Base-by-base conservation (phyloP, 768 basidiomycete species). In the Porpolomopsis calyptriformis region DNA sequence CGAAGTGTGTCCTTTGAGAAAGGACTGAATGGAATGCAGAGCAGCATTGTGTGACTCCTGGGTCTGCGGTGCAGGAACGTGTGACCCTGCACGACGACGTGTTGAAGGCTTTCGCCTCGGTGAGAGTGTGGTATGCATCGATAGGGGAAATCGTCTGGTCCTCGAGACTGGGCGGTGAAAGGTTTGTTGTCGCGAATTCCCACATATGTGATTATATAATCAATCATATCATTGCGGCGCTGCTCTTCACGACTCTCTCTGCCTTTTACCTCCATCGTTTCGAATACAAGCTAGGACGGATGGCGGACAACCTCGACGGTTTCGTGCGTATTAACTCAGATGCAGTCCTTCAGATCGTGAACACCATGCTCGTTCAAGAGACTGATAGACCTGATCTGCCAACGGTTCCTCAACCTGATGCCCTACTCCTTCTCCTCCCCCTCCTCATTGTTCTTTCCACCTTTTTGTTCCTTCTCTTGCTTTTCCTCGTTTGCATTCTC, bases 381-480 rank as follows among this genome's bases (percentile, higher is more conserved):
- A 36, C 33, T 8, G 40, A 41, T 14, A 16, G 8, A 6, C 46
- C 46, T 6, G 37, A 40, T 24, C 55, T 58, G 27, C 63, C 64
- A 47, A 54, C 59, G 35, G 19, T 47, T 7, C 51, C 60, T 47
- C 59, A 59, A 26, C 60, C 61, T 43, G 84, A 88, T 57, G 76
- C 84, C 24, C 78, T 89, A 50, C 76, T 87, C 59, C 78, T 98
- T 57, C 80, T 99, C 49, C 77, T 99, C 4, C 94, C 94, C 22
- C 76, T 99, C 45, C 80, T 98, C 59, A 87, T 97, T 66, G 85
- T 98, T 39, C 76, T 97, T 26, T 84, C 88, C 19, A 90, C 90
- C 4, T 85, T 98, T 53, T 76, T 99, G 43, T 85, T 97, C 63
- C 80, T 98, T 44, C 78, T 97, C 52, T 74, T 97, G 40, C 72